A percentile compares a stretch with the other conserved stretches of the same genome.
Evolutionary conservation across 345 rosid species (phyloP).

Genomic region (Streptanthus diversifolius): DNA sequence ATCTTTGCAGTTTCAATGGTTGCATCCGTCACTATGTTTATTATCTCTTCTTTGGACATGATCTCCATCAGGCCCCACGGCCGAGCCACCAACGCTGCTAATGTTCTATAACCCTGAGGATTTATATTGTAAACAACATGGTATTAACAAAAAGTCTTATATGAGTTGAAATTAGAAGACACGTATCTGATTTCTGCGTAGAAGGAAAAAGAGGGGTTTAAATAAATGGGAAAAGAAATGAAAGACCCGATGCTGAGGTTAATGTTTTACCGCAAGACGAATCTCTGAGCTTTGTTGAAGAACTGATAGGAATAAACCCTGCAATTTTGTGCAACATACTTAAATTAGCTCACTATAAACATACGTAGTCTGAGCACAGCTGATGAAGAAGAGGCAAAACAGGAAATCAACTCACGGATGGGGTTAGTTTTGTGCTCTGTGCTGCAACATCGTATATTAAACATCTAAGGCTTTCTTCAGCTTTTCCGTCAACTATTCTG

Average conservation of each 20-base stretch:
- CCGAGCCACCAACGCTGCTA: conserved; percentile 72
- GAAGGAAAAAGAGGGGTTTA: background rate
- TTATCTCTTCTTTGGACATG: conserved; percentile 69
- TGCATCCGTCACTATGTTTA: conserved; percentile 60
- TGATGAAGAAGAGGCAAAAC: background rate
- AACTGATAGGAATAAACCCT: conserved; percentile 74
- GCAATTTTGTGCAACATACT: conserved; percentile 23
- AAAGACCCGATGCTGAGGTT: conserved; percentile 1
- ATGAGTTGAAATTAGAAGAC: background rate
- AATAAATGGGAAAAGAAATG: background rate
- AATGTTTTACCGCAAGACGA: conserved; percentile 59
- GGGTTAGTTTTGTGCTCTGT: conserved; percentile 70
- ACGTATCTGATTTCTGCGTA: background rate
- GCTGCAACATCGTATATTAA: conserved; percentile 76
- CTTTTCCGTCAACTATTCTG: conserved; percentile 46
- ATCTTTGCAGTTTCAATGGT: conserved; percentile 62
- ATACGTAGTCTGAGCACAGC: background rate
- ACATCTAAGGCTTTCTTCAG: conserved; percentile 72
- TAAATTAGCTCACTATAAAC: conserved; percentile 10
- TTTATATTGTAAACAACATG: conserved; percentile 12
- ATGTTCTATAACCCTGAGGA: conserved; percentile 69
- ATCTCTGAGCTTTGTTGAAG: conserved; percentile 78
- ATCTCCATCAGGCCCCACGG: conserved; percentile 84
- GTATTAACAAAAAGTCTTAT: background rate
- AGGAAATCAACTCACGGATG: conserved; percentile 50